Evolutionary conservation across 2,329 filamentous ascomycete genomes (phyloP), one percentile per base, ranked within the genome.

Genomic region (Sphaerostilbella broomeana): DNA sequence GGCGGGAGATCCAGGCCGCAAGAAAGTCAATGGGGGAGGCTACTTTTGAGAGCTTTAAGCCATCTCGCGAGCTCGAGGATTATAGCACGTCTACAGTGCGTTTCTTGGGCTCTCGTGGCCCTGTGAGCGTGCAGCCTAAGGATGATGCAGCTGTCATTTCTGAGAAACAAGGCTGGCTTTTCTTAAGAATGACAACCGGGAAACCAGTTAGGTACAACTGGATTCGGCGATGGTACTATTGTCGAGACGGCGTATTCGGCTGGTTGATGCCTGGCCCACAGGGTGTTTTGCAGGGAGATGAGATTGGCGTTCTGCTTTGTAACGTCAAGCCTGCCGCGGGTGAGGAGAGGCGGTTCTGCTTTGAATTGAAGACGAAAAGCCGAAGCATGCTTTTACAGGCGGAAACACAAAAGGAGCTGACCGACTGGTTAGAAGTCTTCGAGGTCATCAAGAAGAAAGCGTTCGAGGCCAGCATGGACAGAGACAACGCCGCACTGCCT

Each of bases 321-420:
- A 94, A 86, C 54, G 84, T 92, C 34, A 86, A 90, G 53, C 88
- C 89, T 13, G 88, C 89, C 1, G 84, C 94, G 36, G 81, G 86
- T 50, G 92, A 98, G 62, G 92, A 98, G 55, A 79, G 92, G 26
- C 78, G 92, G 12, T 98, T 97, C 62, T 97, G 92, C 59, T 95
- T 98, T 54, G 92, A 98, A 62, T 84, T 98, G 54, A 98, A 97
- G 69, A 98, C 92, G 3, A 98, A 95, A 62, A 94, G 86, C 54
- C 85, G 85, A 47, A 92, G 82, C 35, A 80, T 95, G 47, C 68
- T 95, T 43, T 70, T 98, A 3, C 92, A 98, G 63, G 86, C 90
- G 4, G 92, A 98, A 59, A 95, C 87, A 0, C 92, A 98, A 58
- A 70, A 69, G 35, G 86, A 97, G 57, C 74, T 98, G n/a, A 88